Conservation (phyloP, 208 protist genomes). For the Leishmania arabica region DNA sequence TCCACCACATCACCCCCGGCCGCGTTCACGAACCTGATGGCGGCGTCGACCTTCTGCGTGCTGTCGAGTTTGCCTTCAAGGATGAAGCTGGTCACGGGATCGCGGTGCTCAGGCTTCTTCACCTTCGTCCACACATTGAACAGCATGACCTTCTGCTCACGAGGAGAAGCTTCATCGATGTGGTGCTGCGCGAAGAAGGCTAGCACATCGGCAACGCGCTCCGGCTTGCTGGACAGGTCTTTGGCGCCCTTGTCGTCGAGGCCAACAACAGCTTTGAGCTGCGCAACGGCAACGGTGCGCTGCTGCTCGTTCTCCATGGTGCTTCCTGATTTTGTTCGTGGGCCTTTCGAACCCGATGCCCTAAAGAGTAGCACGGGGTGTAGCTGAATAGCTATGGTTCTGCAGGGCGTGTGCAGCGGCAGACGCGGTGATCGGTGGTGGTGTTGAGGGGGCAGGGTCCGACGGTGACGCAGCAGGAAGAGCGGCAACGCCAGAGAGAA, state of each 20-base stretch:
- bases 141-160: constrained; percentile 88
- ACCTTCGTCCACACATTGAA: constrained; percentile 88
- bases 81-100: constrained; percentile 65
- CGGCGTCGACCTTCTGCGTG: constrained; percentile 88
- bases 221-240: constrained; percentile 85
- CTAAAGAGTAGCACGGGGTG: neutral
- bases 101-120: constrained; percentile 72
- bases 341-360: neutral
- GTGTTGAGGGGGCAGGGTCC: neutral
- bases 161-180: constrained; percentile 49
- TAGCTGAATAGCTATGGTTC: neutral
- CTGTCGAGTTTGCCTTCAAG: constrained; percentile 63
- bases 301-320: constrained; percentile 31
- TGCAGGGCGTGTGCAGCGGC: neutral
- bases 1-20: constrained; percentile 48
- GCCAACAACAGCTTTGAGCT: constrained; percentile 79
- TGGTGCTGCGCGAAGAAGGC: constrained; percentile 66
- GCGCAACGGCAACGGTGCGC: constrained; percentile 34
- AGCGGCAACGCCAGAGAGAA: neutral
- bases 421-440: neutral
- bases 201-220: constrained; percentile 84
- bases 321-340: neutral
- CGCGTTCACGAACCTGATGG: constrained; percentile 76
- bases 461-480: neutral
- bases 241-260: constrained; percentile 90